Evolutionary conservation across 2,329 filamentous ascomycete species (phyloP).

Genomic region (Hymenoscyphus infarciens): DNA sequence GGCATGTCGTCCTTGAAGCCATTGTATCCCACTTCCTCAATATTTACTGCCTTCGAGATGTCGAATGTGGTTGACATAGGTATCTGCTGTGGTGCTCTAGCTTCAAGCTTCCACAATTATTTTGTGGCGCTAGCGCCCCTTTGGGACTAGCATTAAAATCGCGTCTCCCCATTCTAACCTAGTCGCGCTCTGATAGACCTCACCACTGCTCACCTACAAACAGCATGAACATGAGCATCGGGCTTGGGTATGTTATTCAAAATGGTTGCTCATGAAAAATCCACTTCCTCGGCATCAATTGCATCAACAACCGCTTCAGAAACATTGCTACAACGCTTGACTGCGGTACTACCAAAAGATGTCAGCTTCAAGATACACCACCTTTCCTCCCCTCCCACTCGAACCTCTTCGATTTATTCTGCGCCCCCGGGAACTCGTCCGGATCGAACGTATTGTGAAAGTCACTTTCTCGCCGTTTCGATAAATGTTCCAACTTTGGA

Average conservation of each 20-base stretch:
- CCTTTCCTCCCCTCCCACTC: slow-evolving; percentile 77
- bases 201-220: slow-evolving; percentile 6
- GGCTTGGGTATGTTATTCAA: slow-evolving; percentile 27
- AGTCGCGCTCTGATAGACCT: background rate
- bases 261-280: slow-evolving; percentile 32
- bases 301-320: slow-evolving; percentile 20
- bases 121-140: slow-evolving; percentile 14
- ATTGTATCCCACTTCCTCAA: slow-evolving; percentile 32
- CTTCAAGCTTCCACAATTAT: slow-evolving; percentile 8
- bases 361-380: slow-evolving; percentile 71
- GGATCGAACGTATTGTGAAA: slow-evolving; percentile 81
- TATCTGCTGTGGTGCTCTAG: background rate
- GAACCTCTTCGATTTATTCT: slow-evolving; percentile 72
- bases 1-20: slow-evolving; percentile 46
- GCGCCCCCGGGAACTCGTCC: slow-evolving; percentile 67
- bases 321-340: slow-evolving; percentile 31
- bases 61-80: slow-evolving; percentile 3
- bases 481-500: slow-evolving; percentile 35
- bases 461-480: slow-evolving; percentile 68
- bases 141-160: slow-evolving; percentile 4
- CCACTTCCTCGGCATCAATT: slow-evolving; percentile 20
- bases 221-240: slow-evolving; percentile 16
- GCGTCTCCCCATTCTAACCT: slow-evolving; percentile 14
- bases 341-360: slow-evolving; percentile 47
- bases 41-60: slow-evolving; percentile 3